A percentile compares a stretch with the other conserved stretches of the same genome.
Conservation (phyloP, 1,284 basidiomycete species). For the Pascua guehoae region DNA sequence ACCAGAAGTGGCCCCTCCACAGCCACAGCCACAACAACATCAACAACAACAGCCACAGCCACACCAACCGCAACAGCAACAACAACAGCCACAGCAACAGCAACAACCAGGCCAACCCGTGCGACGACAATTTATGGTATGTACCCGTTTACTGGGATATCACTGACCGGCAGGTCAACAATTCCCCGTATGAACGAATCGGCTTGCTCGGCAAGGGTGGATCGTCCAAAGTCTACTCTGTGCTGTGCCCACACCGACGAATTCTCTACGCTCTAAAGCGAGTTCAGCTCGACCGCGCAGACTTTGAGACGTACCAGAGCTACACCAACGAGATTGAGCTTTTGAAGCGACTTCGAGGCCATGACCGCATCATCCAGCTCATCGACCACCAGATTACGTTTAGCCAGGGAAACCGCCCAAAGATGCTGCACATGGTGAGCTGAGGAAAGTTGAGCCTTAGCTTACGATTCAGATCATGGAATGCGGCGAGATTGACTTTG, state of each 20-base stretch:
- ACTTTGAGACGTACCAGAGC: constrained; percentile 78
- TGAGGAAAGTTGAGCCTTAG: neutral
- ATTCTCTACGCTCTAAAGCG: constrained; percentile 84
- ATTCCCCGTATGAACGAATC: constrained; percentile 71
- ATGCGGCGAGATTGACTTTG: constrained; percentile 84
- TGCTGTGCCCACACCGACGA: constrained; percentile 65
- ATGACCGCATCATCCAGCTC: constrained; percentile 80
- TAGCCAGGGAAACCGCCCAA: constrained; percentile 60
- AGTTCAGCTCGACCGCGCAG: constrained; percentile 77
- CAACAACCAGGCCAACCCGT: constrained; percentile 6
- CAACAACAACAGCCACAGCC: neutral
- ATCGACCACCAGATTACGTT: constrained; percentile 74
- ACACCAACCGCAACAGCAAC: neutral
- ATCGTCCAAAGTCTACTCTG: constrained; percentile 87
- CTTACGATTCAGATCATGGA: constrained; percentile 66
- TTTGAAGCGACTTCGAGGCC: constrained; percentile 78
- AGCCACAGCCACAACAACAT: neutral
- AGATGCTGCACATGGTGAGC: constrained; percentile 65
- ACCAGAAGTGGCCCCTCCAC: neutral
- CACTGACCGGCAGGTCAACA: constrained; percentile 60
- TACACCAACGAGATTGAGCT: constrained; percentile 92
- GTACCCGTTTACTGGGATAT: neutral
- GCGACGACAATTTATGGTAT: constrained; percentile 15
- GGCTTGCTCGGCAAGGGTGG: constrained; percentile 88
- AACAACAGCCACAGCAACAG: neutral